phyloP scores from a whole-genome alignment of 352 stramenopile species.

The Phytophthora pistaciae region DNA sequence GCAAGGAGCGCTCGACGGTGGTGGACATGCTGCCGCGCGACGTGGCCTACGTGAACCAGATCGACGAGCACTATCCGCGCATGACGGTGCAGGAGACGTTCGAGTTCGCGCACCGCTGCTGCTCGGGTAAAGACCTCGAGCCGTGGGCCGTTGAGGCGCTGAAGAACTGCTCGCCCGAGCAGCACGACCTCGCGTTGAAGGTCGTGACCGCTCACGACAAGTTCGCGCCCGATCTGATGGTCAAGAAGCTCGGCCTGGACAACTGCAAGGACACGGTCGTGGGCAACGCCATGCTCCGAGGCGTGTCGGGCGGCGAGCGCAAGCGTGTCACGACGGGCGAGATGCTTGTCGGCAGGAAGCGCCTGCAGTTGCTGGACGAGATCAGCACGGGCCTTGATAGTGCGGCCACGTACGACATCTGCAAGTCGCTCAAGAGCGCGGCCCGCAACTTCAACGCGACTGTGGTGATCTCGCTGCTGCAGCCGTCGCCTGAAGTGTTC shows the following conservation, averaged over 20 bases:
- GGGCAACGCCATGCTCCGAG: slow-evolving; percentile 57
- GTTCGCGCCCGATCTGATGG: slow-evolving; percentile 35
- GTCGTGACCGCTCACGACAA: slow-evolving; percentile 45
- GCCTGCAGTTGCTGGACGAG: slow-evolving; percentile 82
- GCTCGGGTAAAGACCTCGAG: slow-evolving; percentile 43
- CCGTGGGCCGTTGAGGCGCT: slow-evolving; percentile 48
- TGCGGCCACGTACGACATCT: slow-evolving; percentile 78
- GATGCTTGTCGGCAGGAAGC: slow-evolving; percentile 83
- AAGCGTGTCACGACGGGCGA: slow-evolving; percentile 59
- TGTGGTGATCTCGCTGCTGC: slow-evolving; percentile 54
- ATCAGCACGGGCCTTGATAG: slow-evolving; percentile 71
- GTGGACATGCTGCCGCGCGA: slow-evolving; percentile 44
- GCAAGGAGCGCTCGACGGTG: slow-evolving; percentile 39
- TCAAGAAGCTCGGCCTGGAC: slow-evolving; percentile 68
- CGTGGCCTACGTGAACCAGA: slow-evolving; percentile 61
- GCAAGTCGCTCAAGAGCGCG: slow-evolving; percentile 71
- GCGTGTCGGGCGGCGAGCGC: slow-evolving; percentile 66
- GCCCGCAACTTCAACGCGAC: slow-evolving; percentile 58
- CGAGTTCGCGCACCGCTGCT: slow-evolving; percentile 60
- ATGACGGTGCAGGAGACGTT: slow-evolving; percentile 69
- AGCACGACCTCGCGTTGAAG: slow-evolving; percentile 48
- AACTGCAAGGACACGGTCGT: slow-evolving; percentile 66
- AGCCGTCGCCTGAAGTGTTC: slow-evolving; percentile 59
- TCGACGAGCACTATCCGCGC: slow-evolving; percentile 50
- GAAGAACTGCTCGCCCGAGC: slow-evolving; percentile 43